phyloP scores from a whole-genome alignment of 768 basidiomycete species.

The Boletus tomentosulus region DNA sequence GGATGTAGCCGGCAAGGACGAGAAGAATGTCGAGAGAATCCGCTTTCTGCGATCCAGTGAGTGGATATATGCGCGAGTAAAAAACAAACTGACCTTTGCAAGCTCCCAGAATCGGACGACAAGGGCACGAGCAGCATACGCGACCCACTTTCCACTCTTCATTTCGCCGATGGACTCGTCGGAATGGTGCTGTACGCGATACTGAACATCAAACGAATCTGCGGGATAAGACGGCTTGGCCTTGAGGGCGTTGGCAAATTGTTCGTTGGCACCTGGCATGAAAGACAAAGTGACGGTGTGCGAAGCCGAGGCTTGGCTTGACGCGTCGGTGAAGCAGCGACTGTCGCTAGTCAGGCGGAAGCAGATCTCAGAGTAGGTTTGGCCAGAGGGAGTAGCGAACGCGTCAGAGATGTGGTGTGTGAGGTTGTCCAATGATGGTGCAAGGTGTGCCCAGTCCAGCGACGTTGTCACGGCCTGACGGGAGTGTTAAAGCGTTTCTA shows the following conservation, averaged over 20 bases:
- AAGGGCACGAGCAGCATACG: constrained; percentile 75
- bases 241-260: constrained; percentile 42
- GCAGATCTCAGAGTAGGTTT: constrained; percentile 50
- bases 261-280: constrained; percentile 44
- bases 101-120: constrained; percentile 83
- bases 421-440: constrained; percentile 42
- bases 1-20: constrained; percentile 86
- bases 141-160: constrained; percentile 82
- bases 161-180: constrained; percentile 61
- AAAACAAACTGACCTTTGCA: constrained; percentile 54
- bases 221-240: constrained; percentile 25
- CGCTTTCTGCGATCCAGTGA: constrained; percentile 58
- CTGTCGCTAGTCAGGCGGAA: constrained; percentile 32
- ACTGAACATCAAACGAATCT: constrained; percentile 43
- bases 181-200: constrained; percentile 45
- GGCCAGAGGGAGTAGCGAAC: constrained; percentile 40
- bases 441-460: constrained; percentile 39
- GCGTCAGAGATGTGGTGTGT: constrained; percentile 44
- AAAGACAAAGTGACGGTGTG: constrained; percentile 51
- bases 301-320: constrained; percentile 33
- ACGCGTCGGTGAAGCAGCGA: constrained; percentile 40
- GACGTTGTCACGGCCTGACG: constrained; percentile 28
- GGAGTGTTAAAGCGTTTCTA: constrained; percentile 1
- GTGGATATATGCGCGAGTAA: constrained; percentile 1
- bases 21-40: constrained; percentile 95